Conservation (phyloP, 2,329 filamentous ascomycete genomes). For the Fusarium metavorans region DNA sequence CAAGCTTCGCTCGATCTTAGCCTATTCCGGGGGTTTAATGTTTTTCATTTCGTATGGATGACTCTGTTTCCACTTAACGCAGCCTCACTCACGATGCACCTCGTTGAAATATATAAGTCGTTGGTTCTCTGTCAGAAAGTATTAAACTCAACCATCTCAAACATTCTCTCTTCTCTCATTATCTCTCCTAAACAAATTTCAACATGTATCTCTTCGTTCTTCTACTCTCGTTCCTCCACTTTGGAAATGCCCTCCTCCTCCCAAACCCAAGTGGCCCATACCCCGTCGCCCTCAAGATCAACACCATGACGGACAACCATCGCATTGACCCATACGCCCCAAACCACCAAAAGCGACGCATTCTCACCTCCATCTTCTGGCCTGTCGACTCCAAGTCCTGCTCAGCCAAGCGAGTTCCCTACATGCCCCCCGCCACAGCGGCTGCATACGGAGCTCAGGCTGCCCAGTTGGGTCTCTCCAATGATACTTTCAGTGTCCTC, state of each 20-base stretch:
- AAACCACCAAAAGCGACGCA: constrained; percentile 36
- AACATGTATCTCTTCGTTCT: constrained; percentile 36
- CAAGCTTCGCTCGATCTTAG: constrained; percentile 26
- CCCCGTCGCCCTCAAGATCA: constrained; percentile 42
- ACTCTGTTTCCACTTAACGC: not conserved
- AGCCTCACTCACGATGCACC: not conserved
- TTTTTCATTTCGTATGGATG: not conserved
- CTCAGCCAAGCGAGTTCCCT: constrained; percentile 32
- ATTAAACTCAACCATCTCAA: not conserved
- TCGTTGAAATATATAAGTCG: constrained; percentile 14
- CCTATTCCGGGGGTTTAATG: not conserved
- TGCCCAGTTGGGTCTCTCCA: constrained; percentile 45
- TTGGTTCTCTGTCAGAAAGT: not conserved
- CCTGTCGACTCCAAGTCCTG: constrained; percentile 45
- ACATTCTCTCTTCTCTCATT: not conserved
- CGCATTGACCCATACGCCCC: constrained; percentile 49
- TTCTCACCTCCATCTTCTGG: constrained; percentile 49
- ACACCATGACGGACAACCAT: constrained; percentile 45
- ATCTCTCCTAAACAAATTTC: not conserved
- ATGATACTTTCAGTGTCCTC: constrained; percentile 45
- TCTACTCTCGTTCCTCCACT: constrained; percentile 23
- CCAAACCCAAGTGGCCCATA: constrained; percentile 48
- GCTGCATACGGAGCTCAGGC: constrained; percentile 45
- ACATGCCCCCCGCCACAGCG: constrained; percentile 52
- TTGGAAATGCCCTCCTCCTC: constrained; percentile 41